Evolutionary conservation across 108 stramenopile species (phyloP), one percentile per base, ranked within the genome.

Genomic region (Skeletonema tropicum): DNA sequence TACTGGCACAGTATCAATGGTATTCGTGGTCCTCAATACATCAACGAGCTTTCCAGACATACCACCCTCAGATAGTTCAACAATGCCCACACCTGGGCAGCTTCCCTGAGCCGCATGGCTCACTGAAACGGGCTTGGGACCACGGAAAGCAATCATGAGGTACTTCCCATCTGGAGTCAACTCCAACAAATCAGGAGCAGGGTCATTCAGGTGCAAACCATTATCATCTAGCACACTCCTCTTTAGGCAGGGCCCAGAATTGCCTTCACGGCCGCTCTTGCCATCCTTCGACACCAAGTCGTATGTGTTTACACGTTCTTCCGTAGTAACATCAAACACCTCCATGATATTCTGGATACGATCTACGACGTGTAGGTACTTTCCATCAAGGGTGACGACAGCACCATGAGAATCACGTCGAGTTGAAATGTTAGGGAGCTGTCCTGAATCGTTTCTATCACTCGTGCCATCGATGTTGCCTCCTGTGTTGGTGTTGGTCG

Each of bases 391-490:
- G 6, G 76, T 77, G 1, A 0, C 32, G 14, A 17, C 33, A 0
- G 49, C 30, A 55, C 72, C 76, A 52, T 82, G 81, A 8, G 81
- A 64, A 68, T 82, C 76, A 35, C 81, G 81, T 23, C 81, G 81
- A 30, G 76, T 82, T 8, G 65, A 61, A 4, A 21, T 9, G 21
- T 65, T 42, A 8, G 81, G 81, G 35, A 73, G 38, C 60, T 82
- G 81, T 21, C 81, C 81, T 30, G 81, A 60, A 2, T 26, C 8
- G 29, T 72, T 75, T 41, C 59, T 67, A 15, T 0, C 15, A n/a
- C 14, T 3, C 8, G 38, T 32, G 38, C 57, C 10, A 57, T 57
- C 33, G n/a, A 59, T 23, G 19, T 39, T n/a, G 10, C 31, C 33
- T 41, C 9, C 26, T 6, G 76, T 82, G 57, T 64, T 38, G 14